Percentiles rank a stretch among this genome's conserved stretches.
phyloP scores from a whole-genome alignment of 2,329 filamentous ascomycete genomes.

The Pyrenochaeta sp. region DNA sequence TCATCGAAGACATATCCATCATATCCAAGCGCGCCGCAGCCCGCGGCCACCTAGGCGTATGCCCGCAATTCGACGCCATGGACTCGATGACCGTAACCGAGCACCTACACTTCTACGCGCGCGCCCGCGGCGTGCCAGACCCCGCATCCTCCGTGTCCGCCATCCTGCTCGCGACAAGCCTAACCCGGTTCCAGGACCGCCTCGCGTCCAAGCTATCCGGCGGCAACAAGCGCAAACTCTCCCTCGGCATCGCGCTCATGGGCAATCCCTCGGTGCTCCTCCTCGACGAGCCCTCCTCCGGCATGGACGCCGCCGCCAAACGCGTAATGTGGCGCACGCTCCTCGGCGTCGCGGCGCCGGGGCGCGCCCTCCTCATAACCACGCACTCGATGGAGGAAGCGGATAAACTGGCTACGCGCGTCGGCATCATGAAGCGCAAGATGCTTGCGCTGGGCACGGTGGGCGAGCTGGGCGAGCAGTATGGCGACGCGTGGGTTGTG shows the following conservation, averaged over 20 bases:
- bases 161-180: slow-evolving; percentile 81
- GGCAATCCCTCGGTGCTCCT: slow-evolving; percentile 88
- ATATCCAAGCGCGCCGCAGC: slow-evolving; percentile 75
- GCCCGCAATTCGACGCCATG: slow-evolving; percentile 78
- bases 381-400: slow-evolving; percentile 97
- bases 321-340: slow-evolving; percentile 93
- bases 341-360: slow-evolving; percentile 70
- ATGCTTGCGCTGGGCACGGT: slow-evolving; percentile 87
- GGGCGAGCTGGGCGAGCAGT: slow-evolving; percentile 73
- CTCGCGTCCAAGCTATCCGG: slow-evolving; percentile 84
- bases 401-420: slow-evolving; percentile 81
- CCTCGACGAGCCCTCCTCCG: slow-evolving; percentile 87
- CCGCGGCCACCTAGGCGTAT: slow-evolving; percentile 83
- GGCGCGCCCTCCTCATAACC: slow-evolving; percentile 84
- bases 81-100: slow-evolving; percentile 90
- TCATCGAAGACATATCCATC: slow-evolving; percentile 80
- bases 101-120: slow-evolving; percentile 87
- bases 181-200: slow-evolving; percentile 72
- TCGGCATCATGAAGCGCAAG: slow-evolving; percentile 82
- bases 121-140: slow-evolving; percentile 78
- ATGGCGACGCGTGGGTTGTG: slow-evolving; percentile 80
- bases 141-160: slow-evolving; percentile 79
- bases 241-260: slow-evolving; percentile 87
- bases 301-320: slow-evolving; percentile 90
- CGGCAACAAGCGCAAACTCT: slow-evolving; percentile 93